Conservation (phyloP, 257 asterid species). For the Jaltomata sinuosa region DNA sequence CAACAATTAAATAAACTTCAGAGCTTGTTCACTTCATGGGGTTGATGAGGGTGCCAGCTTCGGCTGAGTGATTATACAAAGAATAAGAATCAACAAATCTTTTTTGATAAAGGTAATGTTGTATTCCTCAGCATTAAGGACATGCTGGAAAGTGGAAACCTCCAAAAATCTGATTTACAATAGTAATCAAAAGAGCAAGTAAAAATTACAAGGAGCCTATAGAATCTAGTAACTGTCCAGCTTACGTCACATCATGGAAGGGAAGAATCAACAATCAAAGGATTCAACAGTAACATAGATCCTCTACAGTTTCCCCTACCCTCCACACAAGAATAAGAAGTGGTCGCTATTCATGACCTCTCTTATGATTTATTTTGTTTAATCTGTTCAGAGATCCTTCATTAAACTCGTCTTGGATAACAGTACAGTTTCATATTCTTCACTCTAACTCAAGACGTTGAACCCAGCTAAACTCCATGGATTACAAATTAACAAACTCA, state of each 20-base stretch:
- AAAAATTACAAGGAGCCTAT: too few species aligned
- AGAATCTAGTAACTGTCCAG: too few species aligned
- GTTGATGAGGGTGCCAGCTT: not conserved
- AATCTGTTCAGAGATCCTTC: not conserved
- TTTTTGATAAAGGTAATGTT: too few species aligned
- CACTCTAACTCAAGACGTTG: not conserved
- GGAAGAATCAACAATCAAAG: not conserved
- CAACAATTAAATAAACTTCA: not conserved
- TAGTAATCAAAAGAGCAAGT: too few species aligned
- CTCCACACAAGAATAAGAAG: not conserved
- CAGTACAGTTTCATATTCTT: not conserved
- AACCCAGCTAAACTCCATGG: not conserved
- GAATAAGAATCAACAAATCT: not conserved
- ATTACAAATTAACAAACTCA: not conserved
- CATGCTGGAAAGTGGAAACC: too few species aligned
- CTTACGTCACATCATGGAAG: not conserved
- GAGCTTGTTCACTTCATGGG: not conserved
- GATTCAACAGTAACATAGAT: not conserved
- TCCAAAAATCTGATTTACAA: too few species aligned
- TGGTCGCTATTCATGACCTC: not conserved
- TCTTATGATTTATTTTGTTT: not conserved
- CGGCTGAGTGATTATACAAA: not conserved
- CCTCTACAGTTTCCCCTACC: not conserved
- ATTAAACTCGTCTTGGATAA: not conserved
- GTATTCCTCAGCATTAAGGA: too few species aligned